phyloP scores from a whole-genome alignment of 2,329 filamentous ascomycete genomes.

The Botrytis hyacinthi region DNA sequence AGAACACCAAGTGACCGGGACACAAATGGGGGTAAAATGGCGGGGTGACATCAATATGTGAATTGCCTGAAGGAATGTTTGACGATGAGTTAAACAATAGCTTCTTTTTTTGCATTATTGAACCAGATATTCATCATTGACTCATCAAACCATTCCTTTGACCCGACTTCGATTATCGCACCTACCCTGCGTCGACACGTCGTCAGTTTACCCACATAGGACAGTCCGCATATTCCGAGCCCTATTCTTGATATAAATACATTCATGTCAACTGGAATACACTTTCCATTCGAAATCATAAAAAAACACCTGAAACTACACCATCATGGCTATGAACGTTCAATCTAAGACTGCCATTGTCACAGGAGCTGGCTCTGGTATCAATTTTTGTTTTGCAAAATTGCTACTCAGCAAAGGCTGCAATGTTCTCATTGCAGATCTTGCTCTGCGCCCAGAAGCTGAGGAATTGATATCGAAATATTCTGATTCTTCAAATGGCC shows the following conservation, averaged over 20 bases:
- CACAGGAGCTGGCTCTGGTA: slow-evolving; percentile 55
- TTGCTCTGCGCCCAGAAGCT: slow-evolving; percentile 46
- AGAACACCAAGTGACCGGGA: background rate
- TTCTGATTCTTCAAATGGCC: slow-evolving; percentile 21
- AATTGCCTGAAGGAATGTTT: background rate
- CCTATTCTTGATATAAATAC: background rate
- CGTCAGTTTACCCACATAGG: background rate
- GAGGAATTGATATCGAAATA: slow-evolving; percentile 35
- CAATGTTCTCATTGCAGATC: slow-evolving; percentile 48
- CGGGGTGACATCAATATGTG: background rate
- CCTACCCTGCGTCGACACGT: background rate
- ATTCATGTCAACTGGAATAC: background rate
- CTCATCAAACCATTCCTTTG: background rate
- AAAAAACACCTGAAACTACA: background rate
- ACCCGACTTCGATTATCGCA: background rate
- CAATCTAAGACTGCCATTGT: slow-evolving; percentile 51
- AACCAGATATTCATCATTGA: background rate
- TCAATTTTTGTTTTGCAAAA: slow-evolving; percentile 46
- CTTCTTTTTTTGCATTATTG: background rate
- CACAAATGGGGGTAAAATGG: background rate
- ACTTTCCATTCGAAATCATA: background rate
- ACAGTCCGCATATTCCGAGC: background rate
- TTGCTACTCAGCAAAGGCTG: slow-evolving; percentile 44
- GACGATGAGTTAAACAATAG: background rate
- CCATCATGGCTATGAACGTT: slow-evolving; percentile 39